Percentiles rank a stretch among this genome's conserved stretches.
Evolutionary conservation across 176 grass and related monocot genomes (phyloP).

Genomic region (Aegilops longissima): DNA sequence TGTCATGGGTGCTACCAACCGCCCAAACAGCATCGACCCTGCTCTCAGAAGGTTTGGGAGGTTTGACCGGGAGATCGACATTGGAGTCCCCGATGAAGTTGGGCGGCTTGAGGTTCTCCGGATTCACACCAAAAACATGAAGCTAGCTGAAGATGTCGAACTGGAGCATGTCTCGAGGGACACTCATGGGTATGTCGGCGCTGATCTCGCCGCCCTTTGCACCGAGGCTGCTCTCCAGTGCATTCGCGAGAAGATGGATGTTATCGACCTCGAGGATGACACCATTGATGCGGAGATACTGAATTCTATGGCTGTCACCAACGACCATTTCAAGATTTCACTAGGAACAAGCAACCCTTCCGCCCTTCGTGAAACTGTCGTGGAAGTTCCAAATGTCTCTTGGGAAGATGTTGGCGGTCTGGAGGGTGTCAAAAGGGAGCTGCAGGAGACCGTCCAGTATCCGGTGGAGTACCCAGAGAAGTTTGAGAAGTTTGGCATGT

Average conservation of each 20-base stretch:
- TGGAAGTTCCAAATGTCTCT: constrained; percentile 61
- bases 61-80: constrained; percentile 69
- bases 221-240: constrained; percentile 80
- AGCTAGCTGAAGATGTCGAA: constrained; percentile 75
- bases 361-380: constrained; percentile 80
- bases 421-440: constrained; percentile 34
- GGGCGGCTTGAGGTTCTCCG: too few relatives aligned
- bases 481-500: too few relatives aligned
- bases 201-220: constrained; percentile 31
- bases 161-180: constrained; percentile 63
- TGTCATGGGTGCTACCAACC: too few relatives aligned
- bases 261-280: constrained; percentile 83
- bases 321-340: constrained; percentile 59
- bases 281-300: constrained; percentile 86
- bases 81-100: too few relatives aligned
- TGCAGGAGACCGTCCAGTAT: too few relatives aligned
- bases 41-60: constrained; percentile 76
- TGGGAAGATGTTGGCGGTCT: constrained; percentile 67
- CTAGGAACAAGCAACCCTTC: constrained; percentile 48
- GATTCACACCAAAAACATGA: too few relatives aligned
- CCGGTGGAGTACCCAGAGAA: too few relatives aligned
- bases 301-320: constrained; percentile 75
- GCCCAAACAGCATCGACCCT: constrained; percentile 49
- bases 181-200: constrained; percentile 78
- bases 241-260: constrained; percentile 86